A percentile compares a stretch with the other conserved stretches of the same genome.
These are phyloP conservation scores for Talaromyces sp. DNA, from an alignment of 2,329 filamentous ascomycete species.

Conservation along the genomic window DNA sequence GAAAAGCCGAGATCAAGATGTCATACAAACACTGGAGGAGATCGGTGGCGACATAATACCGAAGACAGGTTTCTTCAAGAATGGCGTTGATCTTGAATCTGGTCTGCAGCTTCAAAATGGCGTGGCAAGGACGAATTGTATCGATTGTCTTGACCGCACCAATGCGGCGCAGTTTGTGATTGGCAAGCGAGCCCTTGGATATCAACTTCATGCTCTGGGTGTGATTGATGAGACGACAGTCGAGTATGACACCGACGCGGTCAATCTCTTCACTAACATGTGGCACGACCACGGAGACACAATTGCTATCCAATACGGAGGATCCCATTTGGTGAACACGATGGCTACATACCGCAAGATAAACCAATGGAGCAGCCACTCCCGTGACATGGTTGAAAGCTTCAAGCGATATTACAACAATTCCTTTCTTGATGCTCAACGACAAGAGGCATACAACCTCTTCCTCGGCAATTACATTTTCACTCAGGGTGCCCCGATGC, in stretches of 20 bases:
- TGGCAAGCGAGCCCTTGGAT: constrained; percentile 86
- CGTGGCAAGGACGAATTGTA: constrained; percentile 93
- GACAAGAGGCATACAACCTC: constrained; percentile 96
- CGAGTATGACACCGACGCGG: constrained; percentile 91
- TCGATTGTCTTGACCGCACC: constrained; percentile 94
- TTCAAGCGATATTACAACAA: constrained; percentile 99
- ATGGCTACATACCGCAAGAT: constrained; percentile 99
- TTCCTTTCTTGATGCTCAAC: constrained; percentile 94
- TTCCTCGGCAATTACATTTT: constrained; percentile 97
- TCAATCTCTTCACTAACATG: constrained; percentile 97
- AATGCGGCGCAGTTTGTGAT: constrained; percentile 98
- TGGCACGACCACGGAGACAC: constrained; percentile 97
- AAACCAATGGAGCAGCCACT: constrained; percentile 98
- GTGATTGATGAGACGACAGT: constrained; percentile 78
- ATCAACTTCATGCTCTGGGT: constrained; percentile 89
- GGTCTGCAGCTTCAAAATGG: constrained; percentile 80
- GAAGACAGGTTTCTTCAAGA: constrained; percentile 91
- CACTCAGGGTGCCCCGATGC: constrained; percentile 82
- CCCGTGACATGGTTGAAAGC: constrained; percentile 97
- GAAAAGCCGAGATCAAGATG: constrained; percentile 88
- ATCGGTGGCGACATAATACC: constrained; percentile 87
- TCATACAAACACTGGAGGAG: constrained; percentile 85
- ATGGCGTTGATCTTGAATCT: constrained; percentile 72
- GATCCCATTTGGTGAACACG: constrained; percentile 95
- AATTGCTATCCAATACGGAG: constrained; percentile 96